Conservation (phyloP, 768 basidiomycete species). For the Tulasnella sp. region DNA sequence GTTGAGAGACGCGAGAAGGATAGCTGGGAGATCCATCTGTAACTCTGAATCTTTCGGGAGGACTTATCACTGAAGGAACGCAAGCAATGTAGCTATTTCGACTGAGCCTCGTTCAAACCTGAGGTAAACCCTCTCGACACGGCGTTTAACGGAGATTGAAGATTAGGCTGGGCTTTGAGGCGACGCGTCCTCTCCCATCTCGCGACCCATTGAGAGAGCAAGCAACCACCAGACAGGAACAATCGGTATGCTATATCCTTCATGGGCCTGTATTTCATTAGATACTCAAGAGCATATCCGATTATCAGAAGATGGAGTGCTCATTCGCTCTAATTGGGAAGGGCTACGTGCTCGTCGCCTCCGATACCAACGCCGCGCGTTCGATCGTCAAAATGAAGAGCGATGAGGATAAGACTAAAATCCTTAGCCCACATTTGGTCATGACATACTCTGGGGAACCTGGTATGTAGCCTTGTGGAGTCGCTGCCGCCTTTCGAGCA, state of each 20-base stretch:
- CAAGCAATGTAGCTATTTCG: not conserved
- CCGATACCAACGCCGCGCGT: conserved; percentile 78
- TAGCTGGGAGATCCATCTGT: conserved; percentile 34
- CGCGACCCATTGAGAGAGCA: not conserved
- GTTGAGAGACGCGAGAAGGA: conserved; percentile 62
- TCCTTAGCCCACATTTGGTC: conserved; percentile 76
- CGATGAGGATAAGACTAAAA: conserved; percentile 95
- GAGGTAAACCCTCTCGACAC: not conserved
- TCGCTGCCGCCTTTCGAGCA: too few relatives aligned
- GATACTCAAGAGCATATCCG: too few relatives aligned
- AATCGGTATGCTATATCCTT: too few relatives aligned
- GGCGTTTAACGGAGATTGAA: conserved; percentile 8
- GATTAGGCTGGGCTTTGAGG: not conserved
- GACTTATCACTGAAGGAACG: too few relatives aligned
- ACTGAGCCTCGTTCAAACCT: not conserved
- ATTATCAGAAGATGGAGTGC: conserved; percentile 53
- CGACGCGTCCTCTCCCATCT: conserved; percentile 10
- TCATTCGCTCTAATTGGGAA: conserved; percentile 88
- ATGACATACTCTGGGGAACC: conserved; percentile 96
- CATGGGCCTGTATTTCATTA: too few relatives aligned
- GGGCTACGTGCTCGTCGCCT: conserved; percentile 84
- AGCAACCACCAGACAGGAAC: not conserved
- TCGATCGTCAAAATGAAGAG: conserved; percentile 97
- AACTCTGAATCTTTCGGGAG: not conserved
- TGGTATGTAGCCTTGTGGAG: conserved; percentile 36